Evolutionary conservation across 2,329 filamentous ascomycete species (phyloP), one percentile per base, ranked within the genome.

Genomic region (Botrytis fabae): DNA sequence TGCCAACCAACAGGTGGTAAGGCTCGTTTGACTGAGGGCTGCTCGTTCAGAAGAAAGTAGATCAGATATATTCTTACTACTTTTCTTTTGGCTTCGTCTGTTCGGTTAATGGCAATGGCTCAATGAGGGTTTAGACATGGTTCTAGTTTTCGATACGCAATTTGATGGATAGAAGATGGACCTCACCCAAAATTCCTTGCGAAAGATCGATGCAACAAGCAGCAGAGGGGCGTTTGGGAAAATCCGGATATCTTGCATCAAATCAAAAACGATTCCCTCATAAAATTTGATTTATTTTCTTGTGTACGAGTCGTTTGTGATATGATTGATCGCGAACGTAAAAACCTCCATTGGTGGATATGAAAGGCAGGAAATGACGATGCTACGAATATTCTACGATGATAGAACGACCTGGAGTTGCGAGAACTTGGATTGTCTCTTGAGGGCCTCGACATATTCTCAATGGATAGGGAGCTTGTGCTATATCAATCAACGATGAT

Each of bases 1-100:
- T 99, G 96, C 93, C 96, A 99, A 87, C 96, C 96, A 80, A 99
- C 96, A 81, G 96, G 96, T 91, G 96, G 96, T 83, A 99, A 99
- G 91, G 96, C 96, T 84, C 91, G 96, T 85, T 90, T 99, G 84
- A 99, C 96, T 79, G 96, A 99, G 92, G 96, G 96, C 85, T 99
- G 96, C 93, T 98, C 96, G 85, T 99, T 99, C 94, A 92, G 96
- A 89, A 95, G 95, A 90, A 99, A 99, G 95, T 99, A 98, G 88
- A 93, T 83, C 85, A 82, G 80, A 81, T 81, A 77, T 79, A 63
- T 72, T 63, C 40, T 32, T 57, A 51, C 81, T 81, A 81, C 82
- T 82, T 83, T 81, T 78, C 82, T 84, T 85, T 77, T 74, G 72
- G 72, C 71, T 71, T 75, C 74, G 64, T 74, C 69, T 80, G 74